Conservation (phyloP, 176 grass and related monocot genomes). For the Cocos nucifera region DNA sequence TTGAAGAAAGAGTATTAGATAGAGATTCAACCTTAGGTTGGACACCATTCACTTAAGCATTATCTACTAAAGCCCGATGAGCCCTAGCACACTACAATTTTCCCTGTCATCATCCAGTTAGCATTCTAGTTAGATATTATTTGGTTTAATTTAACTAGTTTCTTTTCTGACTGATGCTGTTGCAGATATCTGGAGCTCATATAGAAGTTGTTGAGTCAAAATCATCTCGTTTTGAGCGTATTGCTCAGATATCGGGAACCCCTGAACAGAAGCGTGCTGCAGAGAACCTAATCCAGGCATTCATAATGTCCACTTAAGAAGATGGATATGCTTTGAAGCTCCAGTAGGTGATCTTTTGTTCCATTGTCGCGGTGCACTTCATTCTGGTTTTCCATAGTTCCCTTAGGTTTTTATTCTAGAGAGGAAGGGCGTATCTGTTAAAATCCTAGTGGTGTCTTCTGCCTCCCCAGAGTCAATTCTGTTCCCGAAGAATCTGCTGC, state of each 20-base stretch:
- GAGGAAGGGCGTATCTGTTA: not conserved
- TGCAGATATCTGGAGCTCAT: slow-evolving; percentile 93
- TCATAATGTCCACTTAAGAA: slow-evolving; percentile 78
- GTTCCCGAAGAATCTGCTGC: slow-evolving; percentile 27
- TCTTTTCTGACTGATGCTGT: slow-evolving; percentile 15
- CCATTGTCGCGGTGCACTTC: slow-evolving; percentile 17
- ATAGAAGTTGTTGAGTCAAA: slow-evolving; percentile 84
- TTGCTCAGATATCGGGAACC: slow-evolving; percentile 78
- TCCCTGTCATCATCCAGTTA: not conserved
- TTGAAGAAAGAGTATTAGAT: no score
- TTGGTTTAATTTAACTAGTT: slow-evolving; percentile 3
- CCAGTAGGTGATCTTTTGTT: slow-evolving; percentile 16
- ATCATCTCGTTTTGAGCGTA: slow-evolving; percentile 66
- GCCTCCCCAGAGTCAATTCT: slow-evolving; percentile 2
- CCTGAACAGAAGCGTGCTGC: slow-evolving; percentile 69
- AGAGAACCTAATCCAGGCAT: slow-evolving; percentile 93
- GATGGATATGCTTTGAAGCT: slow-evolving; percentile 7
- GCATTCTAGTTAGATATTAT: not conserved
- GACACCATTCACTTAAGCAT: no score
- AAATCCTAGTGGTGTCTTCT: slow-evolving; percentile 8
- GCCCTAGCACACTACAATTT: no score
- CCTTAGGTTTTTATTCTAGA: slow-evolving; percentile 16
- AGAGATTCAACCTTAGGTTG: no score
- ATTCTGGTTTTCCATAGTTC: slow-evolving; percentile 15
- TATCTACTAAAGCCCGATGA: no score